A percentile compares a stretch with the other conserved stretches of the same genome.
Evolutionary conservation across 2,329 filamentous ascomycete species (phyloP).

Genomic region (Nakataea oryzae): DNA sequence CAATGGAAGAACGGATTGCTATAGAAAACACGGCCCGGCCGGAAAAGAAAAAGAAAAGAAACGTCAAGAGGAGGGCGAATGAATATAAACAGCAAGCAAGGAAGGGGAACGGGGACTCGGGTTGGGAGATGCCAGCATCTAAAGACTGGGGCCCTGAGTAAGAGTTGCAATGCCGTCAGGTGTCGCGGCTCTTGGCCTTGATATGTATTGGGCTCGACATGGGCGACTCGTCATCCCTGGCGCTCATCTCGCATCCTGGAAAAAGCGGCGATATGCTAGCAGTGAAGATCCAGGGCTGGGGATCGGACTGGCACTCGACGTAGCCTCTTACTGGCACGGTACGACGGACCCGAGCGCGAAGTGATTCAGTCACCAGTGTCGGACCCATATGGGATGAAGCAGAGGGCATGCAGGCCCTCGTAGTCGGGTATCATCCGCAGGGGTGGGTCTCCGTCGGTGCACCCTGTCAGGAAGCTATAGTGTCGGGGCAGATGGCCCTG

Average conservation of each 20-base stretch:
- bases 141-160: not conserved
- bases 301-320: not conserved
- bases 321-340: too few relatives aligned
- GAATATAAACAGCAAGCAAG: not conserved
- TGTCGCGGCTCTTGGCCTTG: not conserved
- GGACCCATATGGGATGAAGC: not conserved
- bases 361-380: not conserved
- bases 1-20: not conserved
- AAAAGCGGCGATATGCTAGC: not conserved
- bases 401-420: not conserved
- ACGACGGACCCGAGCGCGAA: not conserved
- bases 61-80: not conserved
- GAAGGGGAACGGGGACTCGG: not conserved
- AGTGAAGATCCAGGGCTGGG: not conserved
- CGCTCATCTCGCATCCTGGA: not conserved
- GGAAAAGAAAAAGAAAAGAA: not conserved
- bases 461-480: not conserved
- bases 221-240: not conserved
- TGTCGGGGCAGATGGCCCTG: too few relatives aligned
- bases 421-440: not conserved
- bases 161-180: not conserved
- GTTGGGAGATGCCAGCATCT: not conserved
- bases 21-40: not conserved
- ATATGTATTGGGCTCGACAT: not conserved
- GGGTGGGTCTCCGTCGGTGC: too few relatives aligned